Percentiles rank a stretch among this genome's conserved stretches.
Evolutionary conservation across 164 flowering plant genomes (phyloP).

Genomic region (Dillenia turbinata): DNA sequence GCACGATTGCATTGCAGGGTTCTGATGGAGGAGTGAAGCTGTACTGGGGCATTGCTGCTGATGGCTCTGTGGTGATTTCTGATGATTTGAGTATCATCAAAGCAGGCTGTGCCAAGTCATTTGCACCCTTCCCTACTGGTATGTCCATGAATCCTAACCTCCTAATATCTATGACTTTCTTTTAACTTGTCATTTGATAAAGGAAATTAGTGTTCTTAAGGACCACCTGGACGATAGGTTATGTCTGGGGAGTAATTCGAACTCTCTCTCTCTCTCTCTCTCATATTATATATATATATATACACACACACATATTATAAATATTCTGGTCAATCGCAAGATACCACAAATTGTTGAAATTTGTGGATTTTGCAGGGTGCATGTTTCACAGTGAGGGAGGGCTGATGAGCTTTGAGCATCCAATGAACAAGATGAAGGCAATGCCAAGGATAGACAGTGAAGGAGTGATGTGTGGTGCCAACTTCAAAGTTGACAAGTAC

Average conservation of each 20-base stretch:
- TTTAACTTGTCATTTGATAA: too few relatives aligned
- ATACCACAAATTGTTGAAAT: background rate
- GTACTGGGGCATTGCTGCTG: slow-evolving; percentile 90
- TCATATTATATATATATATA: too few relatives aligned
- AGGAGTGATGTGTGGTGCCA: slow-evolving; percentile 85
- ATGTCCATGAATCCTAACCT: background rate
- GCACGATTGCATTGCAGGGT: slow-evolving; percentile 28
- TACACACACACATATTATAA: too few relatives aligned
- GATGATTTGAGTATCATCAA: slow-evolving; percentile 75
- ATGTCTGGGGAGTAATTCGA: too few relatives aligned
- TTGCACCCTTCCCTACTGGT: slow-evolving; percentile 92
- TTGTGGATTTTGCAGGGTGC: slow-evolving; percentile 45
- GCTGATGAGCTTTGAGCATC: slow-evolving; percentile 92
- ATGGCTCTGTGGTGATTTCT: slow-evolving; percentile 87
- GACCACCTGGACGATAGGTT: too few relatives aligned
- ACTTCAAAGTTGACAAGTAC: slow-evolving; percentile 76
- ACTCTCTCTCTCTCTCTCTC: too few relatives aligned
- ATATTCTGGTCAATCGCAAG: too few relatives aligned
- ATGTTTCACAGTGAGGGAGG: slow-evolving; percentile 93
- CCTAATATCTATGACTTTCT: too few relatives aligned
- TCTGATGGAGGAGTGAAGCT: slow-evolving; percentile 74
- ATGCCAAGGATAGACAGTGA: slow-evolving; percentile 93
- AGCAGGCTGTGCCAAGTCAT: slow-evolving; percentile 85
- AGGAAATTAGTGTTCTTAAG: too few relatives aligned
- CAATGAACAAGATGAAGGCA: slow-evolving; percentile 84